A percentile compares a stretch with the other conserved stretches of the same genome.
Evolutionary conservation across 805 yeast genomes (phyloP).

Genomic region (Barnettozyma californica): DNA sequence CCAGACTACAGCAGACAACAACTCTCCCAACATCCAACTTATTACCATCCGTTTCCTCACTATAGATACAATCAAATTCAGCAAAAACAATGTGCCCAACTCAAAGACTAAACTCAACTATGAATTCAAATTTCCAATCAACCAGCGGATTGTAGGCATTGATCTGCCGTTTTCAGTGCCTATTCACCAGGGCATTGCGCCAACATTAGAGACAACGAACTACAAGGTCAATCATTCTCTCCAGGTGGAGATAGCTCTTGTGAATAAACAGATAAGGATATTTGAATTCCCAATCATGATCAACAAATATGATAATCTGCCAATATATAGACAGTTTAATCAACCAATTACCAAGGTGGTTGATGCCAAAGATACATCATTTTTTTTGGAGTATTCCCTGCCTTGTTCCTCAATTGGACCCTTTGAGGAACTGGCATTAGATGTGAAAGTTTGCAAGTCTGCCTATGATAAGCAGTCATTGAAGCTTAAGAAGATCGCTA

Average conservation of each 20-base stretch:
- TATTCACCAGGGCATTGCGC: conserved; percentile 45
- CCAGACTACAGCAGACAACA: conserved; percentile 36
- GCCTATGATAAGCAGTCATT: conserved; percentile 5
- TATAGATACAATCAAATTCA: conserved; percentile 43
- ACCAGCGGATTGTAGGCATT: conserved; percentile 42
- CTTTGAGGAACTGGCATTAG: conserved; percentile 40
- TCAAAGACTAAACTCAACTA: conserved; percentile 27
- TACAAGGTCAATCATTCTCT: conserved; percentile 44
- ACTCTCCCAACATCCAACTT: conserved; percentile 40
- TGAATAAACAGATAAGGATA: conserved; percentile 9
- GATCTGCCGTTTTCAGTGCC: conserved; percentile 58
- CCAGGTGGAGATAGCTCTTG: conserved; percentile 27
- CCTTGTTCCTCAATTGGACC: conserved; percentile 57
- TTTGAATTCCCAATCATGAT: conserved; percentile 46
- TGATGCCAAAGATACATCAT: conserved; percentile 44
- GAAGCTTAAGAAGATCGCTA: conserved; percentile 40
- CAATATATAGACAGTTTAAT: conserved; percentile 48
- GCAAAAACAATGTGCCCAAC: conserved; percentile 30
- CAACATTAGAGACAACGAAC: conserved; percentile 43
- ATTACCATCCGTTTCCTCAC: conserved; percentile 47
- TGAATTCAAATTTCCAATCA: conserved; percentile 32
- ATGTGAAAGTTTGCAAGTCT: conserved; percentile 35
- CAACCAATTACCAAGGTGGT: conserved; percentile 43
- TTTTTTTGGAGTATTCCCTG: conserved; percentile 40
- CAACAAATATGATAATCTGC: conserved; percentile 51